Evolutionary conservation across 768 basidiomycete species (phyloP), one percentile per base, ranked within the genome.

Genomic region (Lentinula guzmanii): DNA sequence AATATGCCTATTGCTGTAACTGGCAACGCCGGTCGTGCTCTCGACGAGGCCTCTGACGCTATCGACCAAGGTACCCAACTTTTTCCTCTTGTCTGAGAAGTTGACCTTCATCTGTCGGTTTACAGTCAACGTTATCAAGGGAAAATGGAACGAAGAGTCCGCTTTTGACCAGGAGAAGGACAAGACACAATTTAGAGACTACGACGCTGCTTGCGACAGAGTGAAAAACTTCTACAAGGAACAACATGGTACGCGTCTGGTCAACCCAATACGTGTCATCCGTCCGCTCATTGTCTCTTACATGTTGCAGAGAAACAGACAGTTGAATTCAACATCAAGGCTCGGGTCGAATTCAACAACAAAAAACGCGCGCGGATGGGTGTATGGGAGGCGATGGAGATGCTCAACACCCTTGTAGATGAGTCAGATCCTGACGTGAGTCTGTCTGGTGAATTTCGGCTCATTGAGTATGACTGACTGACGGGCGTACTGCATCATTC

Each of bases 341-440:
- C 86, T 5, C 87, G 93, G 8, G 85, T 84, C 9, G 80, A 89
- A 64, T 91, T 91, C 74, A 86, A 86, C 69, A 86, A 74, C 61
- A 81, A 77, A 39, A 80, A 75, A 56, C 83, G 88, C 31, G 89
- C 84, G 3, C 80, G 85, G n/a, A 93, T 94, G 92, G 77, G 88
- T 65, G 72, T 93, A 43, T 93, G 91, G 91, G 84, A 91, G 65
- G 91, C 91, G 9, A 93, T 93, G 74, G 90, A 93, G 67, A 85
- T 85, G 80, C 84, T 95, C 52, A 86, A 94, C 69, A 93, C 90
- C 1, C 79, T 95, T 46, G 82, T 95, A 60, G 92, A 95, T 71
- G 92, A 95, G 64, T 93, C 91, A 7, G 94, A 96, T 73, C 94
- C 94, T 58, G 94, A 93, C 68, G 91, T 90, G 61, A 62, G 79